These are phyloP conservation scores for Beauveria medogensis DNA, from an alignment of 2,329 filamentous ascomycete species.

Conservation along the genomic window DNA sequence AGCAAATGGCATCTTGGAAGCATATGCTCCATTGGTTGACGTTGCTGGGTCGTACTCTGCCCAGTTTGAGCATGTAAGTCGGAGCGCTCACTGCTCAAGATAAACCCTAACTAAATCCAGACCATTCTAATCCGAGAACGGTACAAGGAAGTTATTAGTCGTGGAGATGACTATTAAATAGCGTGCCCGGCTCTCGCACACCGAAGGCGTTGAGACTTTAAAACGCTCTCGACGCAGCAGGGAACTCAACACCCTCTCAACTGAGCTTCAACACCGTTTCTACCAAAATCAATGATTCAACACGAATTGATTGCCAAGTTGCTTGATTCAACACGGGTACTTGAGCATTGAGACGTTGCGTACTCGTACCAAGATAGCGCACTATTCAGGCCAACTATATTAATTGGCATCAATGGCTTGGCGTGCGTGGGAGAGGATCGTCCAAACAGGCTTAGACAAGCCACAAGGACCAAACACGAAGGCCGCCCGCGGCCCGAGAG, in stretches of 20 bases:
- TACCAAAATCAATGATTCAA: no score
- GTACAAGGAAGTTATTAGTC: slow-evolving; percentile 43
- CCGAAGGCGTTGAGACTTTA: no score
- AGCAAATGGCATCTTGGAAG: slow-evolving; percentile 47
- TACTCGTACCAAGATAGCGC: no score
- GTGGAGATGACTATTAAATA: slow-evolving; percentile 41
- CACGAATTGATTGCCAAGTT: no score
- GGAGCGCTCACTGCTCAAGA: background rate
- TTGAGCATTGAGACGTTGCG: no score
- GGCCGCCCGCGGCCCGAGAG: background rate
- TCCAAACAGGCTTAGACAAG: background rate
- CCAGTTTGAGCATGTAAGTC: slow-evolving; percentile 50
- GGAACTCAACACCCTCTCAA: background rate
- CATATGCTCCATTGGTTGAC: slow-evolving; percentile 49
- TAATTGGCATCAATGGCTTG: no score
- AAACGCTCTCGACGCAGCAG: background rate
- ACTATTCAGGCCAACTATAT: no score
- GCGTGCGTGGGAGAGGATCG: no score
- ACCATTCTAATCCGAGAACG: slow-evolving; percentile 37
- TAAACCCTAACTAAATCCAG: slow-evolving; percentile 20
- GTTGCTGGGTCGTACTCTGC: slow-evolving; percentile 53
- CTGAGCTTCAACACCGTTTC: slow-evolving; percentile 4
- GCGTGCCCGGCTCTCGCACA: background rate
- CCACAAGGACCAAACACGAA: background rate
- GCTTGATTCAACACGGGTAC: no score